Conservation (phyloP, 1,139 yeast genomes). For the Blastobotrys persicus region DNA sequence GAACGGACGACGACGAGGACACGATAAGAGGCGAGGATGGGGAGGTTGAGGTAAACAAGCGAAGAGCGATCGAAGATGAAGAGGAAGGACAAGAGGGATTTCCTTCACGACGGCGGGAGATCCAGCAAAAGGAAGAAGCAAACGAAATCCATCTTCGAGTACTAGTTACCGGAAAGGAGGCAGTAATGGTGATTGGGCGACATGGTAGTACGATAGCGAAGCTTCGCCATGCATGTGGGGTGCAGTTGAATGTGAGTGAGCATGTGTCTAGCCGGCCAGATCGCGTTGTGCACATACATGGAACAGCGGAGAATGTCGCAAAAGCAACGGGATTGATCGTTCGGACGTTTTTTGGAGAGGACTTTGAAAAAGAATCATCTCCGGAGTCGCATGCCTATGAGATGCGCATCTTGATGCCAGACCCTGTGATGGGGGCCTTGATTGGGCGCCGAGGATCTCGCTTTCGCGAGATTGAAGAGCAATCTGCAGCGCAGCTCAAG, state of each 20-base stretch:
- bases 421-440: conserved; percentile 75
- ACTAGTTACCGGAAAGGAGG: conserved; percentile 76
- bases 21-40: no score
- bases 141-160: conserved; percentile 61
- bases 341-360: conserved; percentile 65
- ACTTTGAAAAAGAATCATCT: conserved; percentile 61
- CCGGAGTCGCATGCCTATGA: conserved; percentile 54
- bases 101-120: not conserved
- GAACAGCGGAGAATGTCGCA: conserved; percentile 77
- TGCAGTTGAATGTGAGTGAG: conserved; percentile 74
- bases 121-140: not conserved
- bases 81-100: conserved; percentile 3
- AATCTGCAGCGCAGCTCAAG: conserved; percentile 73
- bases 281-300: conserved; percentile 72
- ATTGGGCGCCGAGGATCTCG: conserved; percentile 78
- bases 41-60: conserved; percentile 41
- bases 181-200: conserved; percentile 71
- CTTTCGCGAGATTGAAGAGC: conserved; percentile 79
- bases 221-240: conserved; percentile 62
- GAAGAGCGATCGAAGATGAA: conserved; percentile 49
- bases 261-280: conserved; percentile 72
- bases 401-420: conserved; percentile 69
- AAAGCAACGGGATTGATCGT: conserved; percentile 76
- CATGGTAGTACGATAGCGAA: conserved; percentile 70
- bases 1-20: conserved; percentile 49